These are phyloP conservation scores for Tieghemostelium lacteum DNA, from an alignment of 78 protist species.

Conservation along the genomic window DNA sequence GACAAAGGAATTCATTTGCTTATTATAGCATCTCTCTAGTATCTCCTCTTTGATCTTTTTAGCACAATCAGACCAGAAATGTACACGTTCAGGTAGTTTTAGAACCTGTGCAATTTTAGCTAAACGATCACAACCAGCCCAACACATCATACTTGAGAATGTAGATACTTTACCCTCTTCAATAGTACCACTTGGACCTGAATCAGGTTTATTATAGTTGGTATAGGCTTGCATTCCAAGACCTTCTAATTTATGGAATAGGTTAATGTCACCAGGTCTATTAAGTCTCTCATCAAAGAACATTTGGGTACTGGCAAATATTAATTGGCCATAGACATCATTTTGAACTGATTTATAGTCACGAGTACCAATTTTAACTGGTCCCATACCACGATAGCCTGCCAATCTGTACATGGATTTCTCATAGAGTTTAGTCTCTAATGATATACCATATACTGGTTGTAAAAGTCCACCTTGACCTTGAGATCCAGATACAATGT, in stretches of 20 bases:
- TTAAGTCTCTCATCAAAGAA: conserved; percentile 82
- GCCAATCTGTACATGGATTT: conserved; percentile 76
- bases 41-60: conserved; percentile 65
- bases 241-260: conserved; percentile 77
- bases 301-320: conserved; percentile 74
- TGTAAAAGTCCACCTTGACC: conserved; percentile 70
- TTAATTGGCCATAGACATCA: conserved; percentile 81
- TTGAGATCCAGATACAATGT: conserved; percentile 75
- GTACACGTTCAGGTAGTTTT: conserved; percentile 29
- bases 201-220: conserved; percentile 80
- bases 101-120: conserved; percentile 73
- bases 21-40: conserved; percentile 29
- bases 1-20: conserved; percentile 23
- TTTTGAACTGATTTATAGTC: conserved; percentile 52
- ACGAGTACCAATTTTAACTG: conserved; percentile 79
- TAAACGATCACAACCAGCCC: conserved; percentile 84
- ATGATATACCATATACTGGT: conserved; percentile 82
- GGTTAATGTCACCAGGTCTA: conserved; percentile 70
- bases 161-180: conserved; percentile 67
- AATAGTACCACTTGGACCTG: conserved; percentile 62
- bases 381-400: conserved; percentile 85
- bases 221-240: conserved; percentile 74
- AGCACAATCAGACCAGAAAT: conserved; percentile 70
- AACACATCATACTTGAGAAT: conserved; percentile 67
- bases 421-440: conserved; percentile 75